Evolutionary conservation across 164 flowering plant species (phyloP), one percentile per base, ranked within the genome.

Genomic region (Protea cynaroides): DNA sequence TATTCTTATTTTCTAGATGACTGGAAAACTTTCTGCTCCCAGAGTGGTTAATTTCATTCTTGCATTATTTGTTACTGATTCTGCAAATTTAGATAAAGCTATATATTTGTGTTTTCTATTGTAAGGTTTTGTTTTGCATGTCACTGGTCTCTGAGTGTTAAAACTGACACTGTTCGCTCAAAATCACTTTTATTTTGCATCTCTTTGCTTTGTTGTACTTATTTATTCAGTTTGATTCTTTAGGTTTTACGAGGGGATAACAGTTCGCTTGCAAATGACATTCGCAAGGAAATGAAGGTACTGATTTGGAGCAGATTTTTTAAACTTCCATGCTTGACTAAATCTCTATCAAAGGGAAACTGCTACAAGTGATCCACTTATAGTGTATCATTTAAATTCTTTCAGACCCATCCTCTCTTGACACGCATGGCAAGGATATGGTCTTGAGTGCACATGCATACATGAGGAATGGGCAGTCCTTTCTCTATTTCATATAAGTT

Each of bases 271-370:
- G 99, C 99, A 62, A 95, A 83, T 79, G 97, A 95, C 75, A 95
- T 95, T 50, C 88, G 92, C 62, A 92, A 94, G 78, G 99, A 91
- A 81, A 95, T 95, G 90, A 95, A 95, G 97, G 99, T 94, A 82
- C 57, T 12, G 0, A 19, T 53, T 40, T 14, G n/a, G 36, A 38
- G 18, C 37, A 15, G 7, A 44, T 25, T 29, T 47, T 57, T 14
- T 3, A 7, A 57, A 25, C 11, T 25, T 52, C 34, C 4, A n/a
- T n/a, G 4, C 34, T 29, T 29, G 34, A 29, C 34, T 29, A 29
- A 29, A 29, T 29, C 34, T 29, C 3, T 29, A 29, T 4, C 34
- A 29, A 29, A 29, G 34, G 4, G 34, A 29, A 29, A n/a, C n/a
- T n/a, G n/a, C n/a, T n/a, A n/a, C n/a, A n/a, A n/a, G n/a, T n/a